A percentile compares a stretch with the other conserved stretches of the same genome.
Conservation (phyloP, 2,329 filamentous ascomycete species). For the Venturia oleaginea region DNA sequence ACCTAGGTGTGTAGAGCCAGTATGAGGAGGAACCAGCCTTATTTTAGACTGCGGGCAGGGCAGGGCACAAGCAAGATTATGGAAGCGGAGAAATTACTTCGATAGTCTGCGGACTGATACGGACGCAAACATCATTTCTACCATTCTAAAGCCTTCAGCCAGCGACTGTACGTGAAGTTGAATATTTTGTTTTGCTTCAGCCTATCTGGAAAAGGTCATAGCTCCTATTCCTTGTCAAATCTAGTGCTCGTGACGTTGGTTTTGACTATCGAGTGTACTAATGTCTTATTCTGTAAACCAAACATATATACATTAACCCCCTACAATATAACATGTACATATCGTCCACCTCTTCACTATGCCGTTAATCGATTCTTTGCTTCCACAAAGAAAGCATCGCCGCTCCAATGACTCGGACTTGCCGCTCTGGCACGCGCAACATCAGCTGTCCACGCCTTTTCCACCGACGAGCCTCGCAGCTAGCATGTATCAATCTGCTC, state of each 20-base stretch:
- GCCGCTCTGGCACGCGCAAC: background rate
- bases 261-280: background rate
- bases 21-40: background rate
- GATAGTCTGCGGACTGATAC: background rate
- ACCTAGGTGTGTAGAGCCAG: background rate
- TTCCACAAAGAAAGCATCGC: background rate
- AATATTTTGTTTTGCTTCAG: background rate
- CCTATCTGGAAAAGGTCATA: background rate
- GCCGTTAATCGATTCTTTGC: conserved; percentile 4
- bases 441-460: conserved; percentile 10
- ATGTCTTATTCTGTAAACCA: background rate
- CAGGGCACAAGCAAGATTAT: background rate
- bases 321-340: background rate
- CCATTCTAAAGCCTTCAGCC: background rate
- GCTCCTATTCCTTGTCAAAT: background rate
- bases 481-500: conserved; percentile 16
- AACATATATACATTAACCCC: background rate
- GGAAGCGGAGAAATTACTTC: background rate
- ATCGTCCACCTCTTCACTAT: background rate
- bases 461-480: conserved; percentile 16
- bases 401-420: conserved; percentile 9
- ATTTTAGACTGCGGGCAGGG: background rate
- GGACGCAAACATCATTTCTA: background rate
- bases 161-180: background rate
- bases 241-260: background rate